These are phyloP conservation scores for Fabrea salina DNA, from an alignment of 169 alveolate genomes.

Conservation along the genomic window DNA sequence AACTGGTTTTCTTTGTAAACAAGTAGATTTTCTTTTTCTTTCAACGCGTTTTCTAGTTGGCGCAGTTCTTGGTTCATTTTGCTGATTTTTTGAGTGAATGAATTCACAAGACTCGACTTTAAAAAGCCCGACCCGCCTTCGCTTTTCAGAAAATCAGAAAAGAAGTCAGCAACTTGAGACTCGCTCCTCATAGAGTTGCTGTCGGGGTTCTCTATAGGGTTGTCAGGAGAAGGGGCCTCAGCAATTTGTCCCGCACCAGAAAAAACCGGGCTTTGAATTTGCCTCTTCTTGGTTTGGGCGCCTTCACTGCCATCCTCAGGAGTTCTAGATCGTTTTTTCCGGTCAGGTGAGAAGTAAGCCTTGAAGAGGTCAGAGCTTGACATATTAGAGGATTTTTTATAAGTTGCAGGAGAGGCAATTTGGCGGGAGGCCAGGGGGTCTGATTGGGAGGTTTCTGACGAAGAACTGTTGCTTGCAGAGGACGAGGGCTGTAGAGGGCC, in stretches of 20 bases:
- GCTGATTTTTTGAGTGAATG: not conserved
- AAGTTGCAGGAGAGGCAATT: not conserved
- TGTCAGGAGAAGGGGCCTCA: not conserved
- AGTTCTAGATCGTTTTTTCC: not conserved
- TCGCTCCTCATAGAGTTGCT: not conserved
- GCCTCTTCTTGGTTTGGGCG: not conserved
- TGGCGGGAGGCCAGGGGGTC: not conserved
- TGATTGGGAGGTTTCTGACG: not conserved
- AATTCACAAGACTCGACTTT: not conserved
- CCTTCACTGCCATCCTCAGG: not conserved
- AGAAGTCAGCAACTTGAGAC: not conserved
- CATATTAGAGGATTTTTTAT: not conserved
- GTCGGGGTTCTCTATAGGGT: not conserved
- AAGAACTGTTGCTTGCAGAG: not conserved
- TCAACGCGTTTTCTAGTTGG: not conserved
- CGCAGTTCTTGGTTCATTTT: not conserved
- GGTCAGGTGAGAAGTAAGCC: not conserved
- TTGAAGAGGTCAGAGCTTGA: not conserved
- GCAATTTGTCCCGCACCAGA: not conserved
- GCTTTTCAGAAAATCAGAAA: not conserved
- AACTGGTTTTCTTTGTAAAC: not conserved
- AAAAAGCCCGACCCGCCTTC: not conserved
- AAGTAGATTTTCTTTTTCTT: slow-evolving; percentile 1
- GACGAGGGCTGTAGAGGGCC: slow-evolving; percentile 13
- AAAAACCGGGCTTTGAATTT: not conserved